phyloP scores from a whole-genome alignment of 192 early-diverging fungal species.

The Dispira simplex region DNA sequence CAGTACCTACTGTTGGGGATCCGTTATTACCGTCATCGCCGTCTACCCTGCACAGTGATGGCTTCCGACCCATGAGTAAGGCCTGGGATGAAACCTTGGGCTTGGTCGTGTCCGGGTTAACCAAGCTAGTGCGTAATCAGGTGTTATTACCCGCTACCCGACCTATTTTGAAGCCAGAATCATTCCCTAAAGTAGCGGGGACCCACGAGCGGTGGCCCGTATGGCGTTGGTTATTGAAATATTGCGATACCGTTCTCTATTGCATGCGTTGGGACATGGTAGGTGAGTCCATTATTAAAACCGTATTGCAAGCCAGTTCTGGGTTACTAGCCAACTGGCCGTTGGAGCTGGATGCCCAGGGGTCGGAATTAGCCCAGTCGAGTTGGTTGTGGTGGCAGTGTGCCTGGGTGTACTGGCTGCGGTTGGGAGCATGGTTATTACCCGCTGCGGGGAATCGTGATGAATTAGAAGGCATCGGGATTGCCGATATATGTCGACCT shows the following conservation, averaged over 20 bases:
- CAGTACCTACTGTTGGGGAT: too few species aligned
- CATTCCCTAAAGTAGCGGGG: too few species aligned
- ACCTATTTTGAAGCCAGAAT: too few species aligned
- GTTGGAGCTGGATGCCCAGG: neutral
- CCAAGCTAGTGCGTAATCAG: neutral
- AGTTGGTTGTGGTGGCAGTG: slow-evolving; percentile 6
- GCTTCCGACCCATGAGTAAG: too few species aligned
- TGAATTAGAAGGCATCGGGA: too few species aligned
- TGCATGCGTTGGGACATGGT: neutral
- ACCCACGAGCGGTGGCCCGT: neutral
- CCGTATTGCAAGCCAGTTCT: neutral
- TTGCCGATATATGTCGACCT: too few species aligned
- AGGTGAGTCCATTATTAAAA: neutral
- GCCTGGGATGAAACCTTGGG: slow-evolving; percentile 12
- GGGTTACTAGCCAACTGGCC: neutral
- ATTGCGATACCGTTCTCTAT: neutral
- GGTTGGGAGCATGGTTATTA: too few species aligned
- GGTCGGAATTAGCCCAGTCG: neutral
- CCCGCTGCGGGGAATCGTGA: too few species aligned
- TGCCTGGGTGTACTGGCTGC: neutral
- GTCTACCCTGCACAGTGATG: too few species aligned
- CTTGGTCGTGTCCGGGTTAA: neutral
- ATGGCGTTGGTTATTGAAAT: slow-evolving; percentile 1
- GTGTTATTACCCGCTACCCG: neutral
- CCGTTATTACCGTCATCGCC: too few species aligned